phyloP scores from a whole-genome alignment of 306 rosid species.

The Vigna radiata region DNA sequence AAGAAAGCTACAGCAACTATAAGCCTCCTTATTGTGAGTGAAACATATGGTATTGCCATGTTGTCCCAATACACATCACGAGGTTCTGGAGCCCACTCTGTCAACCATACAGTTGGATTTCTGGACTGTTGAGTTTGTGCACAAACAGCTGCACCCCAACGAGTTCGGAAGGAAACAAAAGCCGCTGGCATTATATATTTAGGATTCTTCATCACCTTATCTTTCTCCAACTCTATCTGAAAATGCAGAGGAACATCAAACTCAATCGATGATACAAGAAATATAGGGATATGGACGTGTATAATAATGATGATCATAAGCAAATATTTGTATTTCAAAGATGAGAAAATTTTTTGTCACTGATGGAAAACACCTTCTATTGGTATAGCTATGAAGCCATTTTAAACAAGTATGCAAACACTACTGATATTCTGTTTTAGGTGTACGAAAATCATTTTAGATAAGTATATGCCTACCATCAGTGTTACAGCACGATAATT shows the following conservation, averaged over 20 bases:
- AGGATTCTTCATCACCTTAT: conserved; percentile 57
- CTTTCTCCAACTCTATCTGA: conserved; percentile 79
- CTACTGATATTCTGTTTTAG: background rate
- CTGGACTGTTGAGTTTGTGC: conserved; percentile 94
- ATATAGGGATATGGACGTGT: background rate
- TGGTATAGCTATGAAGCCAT: background rate
- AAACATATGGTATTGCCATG: conserved; percentile 92
- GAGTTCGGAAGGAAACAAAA: conserved; percentile 89
- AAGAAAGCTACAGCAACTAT: conserved; percentile 88
- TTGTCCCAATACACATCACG: conserved; percentile 95
- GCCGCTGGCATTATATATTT: conserved; percentile 85
- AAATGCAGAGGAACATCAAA: conserved; percentile 34
- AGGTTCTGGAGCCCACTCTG: conserved; percentile 99
- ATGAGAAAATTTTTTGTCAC: background rate
- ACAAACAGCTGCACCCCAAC: conserved; percentile 98
- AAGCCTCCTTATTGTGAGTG: conserved; percentile 87
- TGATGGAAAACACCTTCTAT: background rate
- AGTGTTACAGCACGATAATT: background rate
- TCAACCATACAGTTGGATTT: conserved; percentile 91
- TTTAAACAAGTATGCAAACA: conserved; percentile 5
- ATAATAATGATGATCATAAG: background rate
- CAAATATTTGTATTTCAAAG: conserved; percentile 4
- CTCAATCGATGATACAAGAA: conserved; percentile 27
- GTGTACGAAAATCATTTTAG: background rate
- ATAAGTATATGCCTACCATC: background rate